phyloP scores from a whole-genome alignment of 768 basidiomycete species.

The Pholiota molesta region DNA sequence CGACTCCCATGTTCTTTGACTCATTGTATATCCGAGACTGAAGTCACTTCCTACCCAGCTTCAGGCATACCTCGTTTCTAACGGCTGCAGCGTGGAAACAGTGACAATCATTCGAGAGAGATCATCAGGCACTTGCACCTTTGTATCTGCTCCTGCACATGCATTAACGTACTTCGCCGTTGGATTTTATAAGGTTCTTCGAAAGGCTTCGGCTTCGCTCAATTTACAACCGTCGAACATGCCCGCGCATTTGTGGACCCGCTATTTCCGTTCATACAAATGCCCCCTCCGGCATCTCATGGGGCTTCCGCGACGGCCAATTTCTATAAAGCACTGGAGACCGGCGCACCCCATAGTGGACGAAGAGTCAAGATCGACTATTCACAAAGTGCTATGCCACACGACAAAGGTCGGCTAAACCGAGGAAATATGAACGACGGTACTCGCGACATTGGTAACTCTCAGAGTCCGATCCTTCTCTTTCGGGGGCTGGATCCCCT shows the following conservation, averaged over 20 bases:
- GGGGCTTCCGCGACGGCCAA: conserved; percentile 74
- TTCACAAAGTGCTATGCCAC: conserved; percentile 80
- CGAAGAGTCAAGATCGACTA: conserved; percentile 95
- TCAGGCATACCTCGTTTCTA: conserved; percentile 72
- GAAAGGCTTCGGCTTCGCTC: conserved; percentile 97
- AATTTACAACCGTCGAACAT: conserved; percentile 84
- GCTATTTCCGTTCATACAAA: conserved; percentile 87
- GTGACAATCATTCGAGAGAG: conserved; percentile 97
- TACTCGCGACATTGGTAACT: conserved; percentile 91
- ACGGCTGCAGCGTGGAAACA: conserved; percentile 78
- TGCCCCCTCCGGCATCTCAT: conserved; percentile 90
- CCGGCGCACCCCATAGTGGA: conserved; percentile 71
- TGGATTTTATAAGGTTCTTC: conserved; percentile 84
- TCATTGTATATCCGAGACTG: conserved; percentile 33
- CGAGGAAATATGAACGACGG: conserved; percentile 86
- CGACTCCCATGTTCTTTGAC: conserved; percentile 36
- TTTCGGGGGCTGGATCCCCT: conserved; percentile 90
- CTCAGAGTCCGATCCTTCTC: conserved; percentile 80
- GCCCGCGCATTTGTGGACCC: conserved; percentile 92
- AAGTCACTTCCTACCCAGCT: conserved; percentile 59
- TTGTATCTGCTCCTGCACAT: conserved; percentile 69
- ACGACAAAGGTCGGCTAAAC: conserved; percentile 60
- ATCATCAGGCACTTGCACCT: conserved; percentile 92
- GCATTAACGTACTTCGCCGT: conserved; percentile 75
- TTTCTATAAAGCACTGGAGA: conserved; percentile 77